Conservation (phyloP, 129 eudicot species). For the Kitagawia praeruptora region DNA sequence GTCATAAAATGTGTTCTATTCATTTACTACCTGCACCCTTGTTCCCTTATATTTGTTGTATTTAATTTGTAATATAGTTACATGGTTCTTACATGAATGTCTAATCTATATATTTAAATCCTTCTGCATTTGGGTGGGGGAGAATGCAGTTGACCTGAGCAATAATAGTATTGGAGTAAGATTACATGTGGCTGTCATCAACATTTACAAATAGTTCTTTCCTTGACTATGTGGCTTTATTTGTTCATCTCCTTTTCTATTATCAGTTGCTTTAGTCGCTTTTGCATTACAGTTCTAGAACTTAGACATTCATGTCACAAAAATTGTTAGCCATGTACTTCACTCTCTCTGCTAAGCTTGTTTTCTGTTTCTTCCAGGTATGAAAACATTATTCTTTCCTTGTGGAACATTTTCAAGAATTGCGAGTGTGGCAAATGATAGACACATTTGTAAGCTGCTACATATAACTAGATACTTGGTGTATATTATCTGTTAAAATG, state of each 20-base stretch:
- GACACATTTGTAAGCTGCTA: constrained; percentile 56
- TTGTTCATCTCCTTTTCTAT: neutral
- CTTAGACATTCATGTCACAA: neutral
- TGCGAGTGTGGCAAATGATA: constrained; percentile 68
- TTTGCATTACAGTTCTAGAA: neutral
- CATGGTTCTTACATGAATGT: neutral
- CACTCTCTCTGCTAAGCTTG: constrained; percentile 15
- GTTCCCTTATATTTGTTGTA: neutral
- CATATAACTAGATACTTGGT: neutral
- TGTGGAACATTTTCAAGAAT: constrained; percentile 86
- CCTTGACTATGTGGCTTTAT: neutral
- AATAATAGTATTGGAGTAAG: neutral
- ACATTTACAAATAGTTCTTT: neutral
- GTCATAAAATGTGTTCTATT: neutral
- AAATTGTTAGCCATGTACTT: constrained; percentile 3
- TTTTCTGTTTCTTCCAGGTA: constrained; percentile 44
- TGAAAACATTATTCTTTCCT: constrained; percentile 77
- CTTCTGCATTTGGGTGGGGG: neutral
- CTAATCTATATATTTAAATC: neutral
- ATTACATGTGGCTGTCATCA: neutral
- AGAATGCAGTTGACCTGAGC: neutral
- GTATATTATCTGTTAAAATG: neutral
- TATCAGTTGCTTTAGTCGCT: neutral
- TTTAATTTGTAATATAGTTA: too few species aligned
- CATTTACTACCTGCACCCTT: neutral